Conservation (phyloP, 306 rosid genomes). For the Prunus padus region DNA sequence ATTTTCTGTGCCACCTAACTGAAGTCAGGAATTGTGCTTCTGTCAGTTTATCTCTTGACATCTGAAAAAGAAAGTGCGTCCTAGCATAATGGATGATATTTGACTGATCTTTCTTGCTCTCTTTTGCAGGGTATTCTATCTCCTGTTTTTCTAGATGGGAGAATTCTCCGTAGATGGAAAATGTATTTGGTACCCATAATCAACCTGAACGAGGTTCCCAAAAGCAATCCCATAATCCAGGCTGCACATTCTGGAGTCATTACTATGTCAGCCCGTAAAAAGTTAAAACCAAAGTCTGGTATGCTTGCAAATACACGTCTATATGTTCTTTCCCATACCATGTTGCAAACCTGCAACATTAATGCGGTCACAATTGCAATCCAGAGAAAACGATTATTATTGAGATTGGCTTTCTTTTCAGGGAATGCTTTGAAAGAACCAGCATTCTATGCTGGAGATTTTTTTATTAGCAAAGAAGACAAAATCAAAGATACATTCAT, state of each 20-base stretch:
- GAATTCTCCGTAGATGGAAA: constrained; percentile 58
- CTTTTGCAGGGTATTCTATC: constrained; percentile 78
- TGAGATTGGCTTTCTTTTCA: constrained; percentile 30
- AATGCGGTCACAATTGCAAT: constrained; percentile 16
- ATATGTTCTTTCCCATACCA: not conserved
- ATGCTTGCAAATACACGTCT: constrained; percentile 6
- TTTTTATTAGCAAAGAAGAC: constrained; percentile 52
- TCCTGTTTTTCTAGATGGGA: constrained; percentile 66
- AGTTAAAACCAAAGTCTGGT: constrained; percentile 44
- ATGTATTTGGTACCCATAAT: constrained; percentile 62
- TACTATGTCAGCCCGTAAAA: constrained; percentile 34
- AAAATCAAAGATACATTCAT: constrained; percentile 66
- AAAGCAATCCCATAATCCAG: constrained; percentile 39
- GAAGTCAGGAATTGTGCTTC: not conserved
- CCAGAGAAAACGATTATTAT: not conserved
- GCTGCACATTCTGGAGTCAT: constrained; percentile 39
- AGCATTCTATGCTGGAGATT: constrained; percentile 66
- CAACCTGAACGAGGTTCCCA: constrained; percentile 63
- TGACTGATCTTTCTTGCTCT: constrained; percentile 14
- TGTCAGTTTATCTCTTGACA: not conserved
- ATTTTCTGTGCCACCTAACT: not conserved
- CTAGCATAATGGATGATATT: constrained; percentile 4
- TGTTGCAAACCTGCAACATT: constrained; percentile 4
- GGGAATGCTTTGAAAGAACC: constrained; percentile 62
- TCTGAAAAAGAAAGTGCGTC: not conserved